Evolutionary conservation across 768 basidiomycete genomes (phyloP).

Genomic region (Phaffia australis): DNA sequence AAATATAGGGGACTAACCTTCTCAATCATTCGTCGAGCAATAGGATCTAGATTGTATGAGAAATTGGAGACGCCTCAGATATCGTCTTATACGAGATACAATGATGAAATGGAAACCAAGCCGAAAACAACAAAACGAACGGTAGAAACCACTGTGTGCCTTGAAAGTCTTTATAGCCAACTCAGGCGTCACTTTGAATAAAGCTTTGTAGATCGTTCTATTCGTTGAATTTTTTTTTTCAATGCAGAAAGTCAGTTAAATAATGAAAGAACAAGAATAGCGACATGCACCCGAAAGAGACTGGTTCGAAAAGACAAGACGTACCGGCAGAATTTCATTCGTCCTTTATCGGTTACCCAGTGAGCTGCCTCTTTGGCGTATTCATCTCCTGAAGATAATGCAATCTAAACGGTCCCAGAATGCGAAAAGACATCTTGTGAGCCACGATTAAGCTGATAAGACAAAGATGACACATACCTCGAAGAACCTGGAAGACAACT

Average conservation of each 20-base stretch:
- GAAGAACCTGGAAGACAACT: slow-evolving; percentile 17
- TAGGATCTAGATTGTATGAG: slow-evolving; percentile 6
- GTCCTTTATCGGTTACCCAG: slow-evolving; percentile 36
- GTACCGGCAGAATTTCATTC: slow-evolving; percentile 38
- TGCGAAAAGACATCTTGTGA: background rate
- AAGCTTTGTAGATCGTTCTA: slow-evolving; percentile 34
- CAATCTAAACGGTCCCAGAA: background rate
- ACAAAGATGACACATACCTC: slow-evolving; percentile 1
- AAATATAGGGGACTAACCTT: background rate
- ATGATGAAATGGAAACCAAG: background rate
- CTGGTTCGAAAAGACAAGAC: background rate
- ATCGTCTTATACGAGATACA: background rate
- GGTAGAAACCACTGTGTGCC: slow-evolving; percentile 35
- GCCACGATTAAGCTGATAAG: background rate
- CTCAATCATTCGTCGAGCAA: slow-evolving; percentile 5
- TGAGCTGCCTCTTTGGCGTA: slow-evolving; percentile 36
- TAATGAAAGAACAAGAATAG: background rate
- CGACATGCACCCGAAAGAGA: background rate
- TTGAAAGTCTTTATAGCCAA: slow-evolving; percentile 39
- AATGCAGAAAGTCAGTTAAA: background rate
- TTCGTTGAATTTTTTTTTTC: background rate
- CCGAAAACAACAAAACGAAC: background rate
- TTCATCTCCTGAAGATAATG: slow-evolving; percentile 30
- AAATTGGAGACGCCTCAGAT: background rate
- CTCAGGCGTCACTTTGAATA: slow-evolving; percentile 35